Base-by-base conservation (phyloP, 306 rosid species). In the Quercus wislizeni region DNA sequence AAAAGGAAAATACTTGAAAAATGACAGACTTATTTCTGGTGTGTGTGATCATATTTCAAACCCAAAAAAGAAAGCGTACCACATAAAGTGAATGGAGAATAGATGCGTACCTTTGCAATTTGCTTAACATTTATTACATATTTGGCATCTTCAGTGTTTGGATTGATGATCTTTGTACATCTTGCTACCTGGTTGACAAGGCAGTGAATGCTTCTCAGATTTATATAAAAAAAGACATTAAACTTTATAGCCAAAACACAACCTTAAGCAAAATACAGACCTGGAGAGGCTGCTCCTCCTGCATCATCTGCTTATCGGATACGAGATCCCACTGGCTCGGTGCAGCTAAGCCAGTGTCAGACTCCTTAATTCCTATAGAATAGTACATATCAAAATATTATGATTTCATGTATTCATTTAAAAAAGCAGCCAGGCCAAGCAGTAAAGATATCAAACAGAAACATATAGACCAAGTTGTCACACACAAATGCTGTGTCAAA, bases 311-410 rank as follows among this genome's bases (percentile, higher is more conserved):
- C 90, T 96, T 96, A 83, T 96, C 99, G 46, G 99, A 96, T 72
- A 96, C 98, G 79, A 93, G 99, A 90, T 96, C 99, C 97, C 98
- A 96, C 80, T 96, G 99, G 84, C 99, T 96, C 41, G 99, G 99
- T 51, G 98, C 99, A 79, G 98, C 99, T 80, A 96, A 80, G 30
- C 99, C 99, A 86, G 99, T 96, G 84, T 96, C 99, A 73, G 99
- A 96, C 84, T 96, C 99, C 87, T 96, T 96, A 76, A 96, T 96
- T 69, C 99, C 99, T 96, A 72, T 61, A 73, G 41, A 51, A 69
- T 33, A 77, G 25, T 74, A 18, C 73, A 80, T 12, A 8, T 43
- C 11, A 76, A 62, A 76, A 52, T 55, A 75, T 55, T 56, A 82
- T 64, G 69, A 78, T 78, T 61, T 64, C n/a, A 73, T 27, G 43